These are phyloP conservation scores for Strigomonas oncopelti DNA, from an alignment of 208 protist genomes.

Conservation along the genomic window DNA sequence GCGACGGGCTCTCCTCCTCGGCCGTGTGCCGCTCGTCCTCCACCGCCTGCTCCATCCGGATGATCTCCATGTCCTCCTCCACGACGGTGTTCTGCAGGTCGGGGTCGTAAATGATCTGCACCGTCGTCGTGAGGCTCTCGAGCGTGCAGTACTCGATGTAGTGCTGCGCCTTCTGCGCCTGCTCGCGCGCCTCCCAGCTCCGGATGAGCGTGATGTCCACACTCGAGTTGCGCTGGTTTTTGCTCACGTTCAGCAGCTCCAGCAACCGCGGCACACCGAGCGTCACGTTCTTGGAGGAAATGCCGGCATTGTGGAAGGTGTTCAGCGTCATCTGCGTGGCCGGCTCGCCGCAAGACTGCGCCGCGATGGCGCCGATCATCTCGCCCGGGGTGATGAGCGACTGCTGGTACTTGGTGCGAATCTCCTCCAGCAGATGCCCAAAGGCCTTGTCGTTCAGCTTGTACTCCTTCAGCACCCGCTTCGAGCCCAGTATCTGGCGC, in stretches of 20 bases:
- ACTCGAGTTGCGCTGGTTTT: conserved; percentile 94
- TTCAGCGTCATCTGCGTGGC: conserved; percentile 99
- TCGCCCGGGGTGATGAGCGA: conserved; percentile 96
- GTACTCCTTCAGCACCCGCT: conserved; percentile 92
- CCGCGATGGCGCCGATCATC: conserved; percentile 98
- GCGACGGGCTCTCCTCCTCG: conserved; percentile 55
- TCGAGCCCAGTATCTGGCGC: conserved; percentile 90
- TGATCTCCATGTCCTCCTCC: conserved; percentile 89
- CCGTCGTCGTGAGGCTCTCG: conserved; percentile 79
- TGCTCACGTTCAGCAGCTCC: conserved; percentile 99
- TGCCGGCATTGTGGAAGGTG: conserved; percentile 99
- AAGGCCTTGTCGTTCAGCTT: conserved; percentile 94
- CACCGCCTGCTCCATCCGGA: conserved; percentile 62
- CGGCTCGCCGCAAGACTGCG: conserved; percentile 99
- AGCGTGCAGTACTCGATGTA: conserved; percentile 95
- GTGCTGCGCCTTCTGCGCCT: conserved; percentile 87
- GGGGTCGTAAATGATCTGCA: conserved; percentile 98
- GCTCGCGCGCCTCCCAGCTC: conserved; percentile 46
- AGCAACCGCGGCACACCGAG: conserved; percentile 99
- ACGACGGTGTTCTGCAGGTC: conserved; percentile 91
- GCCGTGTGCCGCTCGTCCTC: conserved; percentile 51
- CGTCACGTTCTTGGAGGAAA: conserved; percentile 99
- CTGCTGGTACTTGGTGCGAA: conserved; percentile 92
- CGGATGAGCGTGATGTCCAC: conserved; percentile 91
- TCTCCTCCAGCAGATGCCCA: conserved; percentile 96